phyloP scores from a whole-genome alignment of 2,329 filamentous ascomycete species.

The Botrytis aclada region DNA sequence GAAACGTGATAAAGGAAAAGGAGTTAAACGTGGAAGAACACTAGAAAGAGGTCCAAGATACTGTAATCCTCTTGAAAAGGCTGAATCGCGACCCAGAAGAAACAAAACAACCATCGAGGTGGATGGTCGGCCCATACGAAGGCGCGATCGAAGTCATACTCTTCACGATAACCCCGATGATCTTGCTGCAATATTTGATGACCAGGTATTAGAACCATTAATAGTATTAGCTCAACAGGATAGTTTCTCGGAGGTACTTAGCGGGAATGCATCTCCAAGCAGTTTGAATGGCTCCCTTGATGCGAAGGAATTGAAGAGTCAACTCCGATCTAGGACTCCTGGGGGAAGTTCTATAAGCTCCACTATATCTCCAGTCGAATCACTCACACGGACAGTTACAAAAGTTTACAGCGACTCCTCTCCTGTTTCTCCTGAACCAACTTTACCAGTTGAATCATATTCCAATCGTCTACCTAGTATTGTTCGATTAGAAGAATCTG shows the following conservation, averaged over 20 bases:
- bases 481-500: constrained; percentile 22
- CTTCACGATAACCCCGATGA: constrained; percentile 34
- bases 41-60: constrained; percentile 26
- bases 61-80: constrained; percentile 31
- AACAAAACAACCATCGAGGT: constrained; percentile 31
- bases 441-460: constrained; percentile 14
- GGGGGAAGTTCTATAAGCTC: constrained; percentile 1
- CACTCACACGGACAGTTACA: constrained; percentile 15
- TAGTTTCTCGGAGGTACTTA: constrained; percentile 32
- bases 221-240: constrained; percentile 27
- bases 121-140: constrained; percentile 28
- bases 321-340: not conserved
- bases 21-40: constrained; percentile 30
- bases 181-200: constrained; percentile 33
- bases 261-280: constrained; percentile 5
- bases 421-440: constrained; percentile 22
- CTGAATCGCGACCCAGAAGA: constrained; percentile 29
- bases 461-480: constrained; percentile 16
- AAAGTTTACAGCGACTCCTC: constrained; percentile 23
- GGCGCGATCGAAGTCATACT: constrained; percentile 34
- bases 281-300: constrained; percentile 8
- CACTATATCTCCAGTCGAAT: constrained; percentile 9
- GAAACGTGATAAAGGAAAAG: constrained; percentile 22
- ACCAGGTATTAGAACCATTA: constrained; percentile 35
- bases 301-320: not conserved